A percentile compares a stretch with the other conserved stretches of the same genome.
phyloP scores from a whole-genome alignment of 176 grass and related monocot species.

The Aegilops sharonensis region DNA sequence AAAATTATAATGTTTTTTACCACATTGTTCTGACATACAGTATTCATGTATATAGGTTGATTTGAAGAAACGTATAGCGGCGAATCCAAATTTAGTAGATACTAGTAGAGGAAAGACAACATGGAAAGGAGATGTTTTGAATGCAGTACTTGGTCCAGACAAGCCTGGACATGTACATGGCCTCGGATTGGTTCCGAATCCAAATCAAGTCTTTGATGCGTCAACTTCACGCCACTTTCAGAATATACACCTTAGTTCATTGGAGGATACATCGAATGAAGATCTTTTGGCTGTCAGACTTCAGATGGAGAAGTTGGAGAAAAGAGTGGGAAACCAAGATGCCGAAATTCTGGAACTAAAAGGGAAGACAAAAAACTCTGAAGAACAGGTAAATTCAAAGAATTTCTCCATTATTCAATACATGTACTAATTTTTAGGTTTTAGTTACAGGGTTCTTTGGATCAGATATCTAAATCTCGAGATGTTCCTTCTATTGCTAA shows the following conservation, averaged over 20 bases:
- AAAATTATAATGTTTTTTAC: not conserved
- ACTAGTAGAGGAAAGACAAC: not conserved
- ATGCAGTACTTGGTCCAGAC: not conserved
- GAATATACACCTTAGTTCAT: not conserved
- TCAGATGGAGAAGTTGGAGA: not conserved
- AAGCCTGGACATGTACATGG: conserved; percentile 7
- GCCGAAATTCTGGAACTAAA: conserved; percentile 3
- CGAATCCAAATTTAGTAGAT: not conserved
- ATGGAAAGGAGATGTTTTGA: conserved; percentile 24
- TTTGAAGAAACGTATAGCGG: not conserved
- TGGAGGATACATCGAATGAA: not conserved
- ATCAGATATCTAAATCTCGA: not conserved
- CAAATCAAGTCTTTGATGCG: not conserved
- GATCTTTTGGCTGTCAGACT: not conserved
- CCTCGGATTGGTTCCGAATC: not conserved
- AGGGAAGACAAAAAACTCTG: not conserved
- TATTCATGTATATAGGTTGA: not conserved
- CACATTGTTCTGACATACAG: not conserved
- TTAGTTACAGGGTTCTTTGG: not conserved
- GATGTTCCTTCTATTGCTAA: not conserved
- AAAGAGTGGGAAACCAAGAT: not conserved
- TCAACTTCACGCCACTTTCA: not conserved
- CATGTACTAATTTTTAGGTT: not conserved
- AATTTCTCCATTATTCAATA: not conserved
- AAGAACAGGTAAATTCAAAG: not conserved